phyloP scores from a whole-genome alignment of 176 grass and related monocot genomes.

The Carex littledalei region DNA sequence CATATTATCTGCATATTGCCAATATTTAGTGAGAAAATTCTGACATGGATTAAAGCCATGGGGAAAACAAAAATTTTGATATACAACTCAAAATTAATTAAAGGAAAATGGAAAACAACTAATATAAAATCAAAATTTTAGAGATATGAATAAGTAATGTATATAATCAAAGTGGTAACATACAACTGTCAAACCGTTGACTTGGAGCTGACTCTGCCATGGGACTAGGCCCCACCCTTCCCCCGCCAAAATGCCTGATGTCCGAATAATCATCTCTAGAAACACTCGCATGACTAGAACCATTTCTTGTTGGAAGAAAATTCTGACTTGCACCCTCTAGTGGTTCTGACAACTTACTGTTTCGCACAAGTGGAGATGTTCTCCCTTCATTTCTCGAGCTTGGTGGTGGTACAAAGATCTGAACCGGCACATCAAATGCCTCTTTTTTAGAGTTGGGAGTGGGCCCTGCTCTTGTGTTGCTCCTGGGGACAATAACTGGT shows the following conservation, averaged over 20 bases:
- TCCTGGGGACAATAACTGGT: conserved; percentile 47
- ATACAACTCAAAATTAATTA: conserved; percentile 1
- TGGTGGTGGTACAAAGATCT: conserved; percentile 16
- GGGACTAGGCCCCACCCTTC: conserved; percentile 28
- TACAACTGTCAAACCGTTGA: conserved; percentile 69
- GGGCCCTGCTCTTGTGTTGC: conserved; percentile 53
- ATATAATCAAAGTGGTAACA: conserved; percentile 19
- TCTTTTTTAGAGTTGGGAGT: conserved; percentile 68
- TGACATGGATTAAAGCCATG: not conserved
- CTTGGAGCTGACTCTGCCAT: conserved; percentile 45
- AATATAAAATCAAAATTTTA: not conserved
- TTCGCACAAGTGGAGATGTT: conserved; percentile 25
- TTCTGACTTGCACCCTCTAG: conserved; percentile 33
- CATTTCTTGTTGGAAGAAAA: conserved; percentile 51
- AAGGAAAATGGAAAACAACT: not conserved
- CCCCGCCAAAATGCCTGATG: conserved; percentile 24
- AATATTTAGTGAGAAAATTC: conserved; percentile 19
- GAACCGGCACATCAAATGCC: conserved; percentile 33
- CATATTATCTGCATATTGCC: conserved; percentile 47
- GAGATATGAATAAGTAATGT: conserved; percentile 8
- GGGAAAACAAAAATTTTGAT: not conserved
- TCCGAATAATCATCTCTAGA: conserved; percentile 49
- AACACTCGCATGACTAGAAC: conserved; percentile 38
- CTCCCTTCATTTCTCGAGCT: conserved; percentile 23
- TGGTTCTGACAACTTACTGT: conserved; percentile 13